phyloP scores from a whole-genome alignment of 176 grass and related monocot genomes.

The Eragrostis nindensis region DNA sequence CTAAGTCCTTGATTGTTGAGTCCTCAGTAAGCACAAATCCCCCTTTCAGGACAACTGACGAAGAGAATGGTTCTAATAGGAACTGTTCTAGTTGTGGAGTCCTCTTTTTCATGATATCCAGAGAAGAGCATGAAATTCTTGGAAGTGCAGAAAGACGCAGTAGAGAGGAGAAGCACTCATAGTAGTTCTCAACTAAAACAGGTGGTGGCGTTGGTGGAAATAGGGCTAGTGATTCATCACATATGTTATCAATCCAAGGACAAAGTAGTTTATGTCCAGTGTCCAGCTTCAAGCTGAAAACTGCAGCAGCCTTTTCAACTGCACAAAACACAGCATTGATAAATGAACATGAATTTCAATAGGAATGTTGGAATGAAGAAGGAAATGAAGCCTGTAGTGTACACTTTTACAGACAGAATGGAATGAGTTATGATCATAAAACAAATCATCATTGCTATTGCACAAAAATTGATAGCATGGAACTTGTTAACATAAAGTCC shows the following conservation, averaged over 20 bases:
- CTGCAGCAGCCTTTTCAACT: conserved; percentile 96
- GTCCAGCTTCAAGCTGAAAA: conserved; percentile 92
- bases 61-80: conserved; percentile 53
- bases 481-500: no score
- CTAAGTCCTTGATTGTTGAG: conserved; percentile 61
- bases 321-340: conserved; percentile 43
- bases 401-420: conserved; percentile 15
- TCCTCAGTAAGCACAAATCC: conserved; percentile 57
- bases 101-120: conserved; percentile 73
- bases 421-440: neutral
- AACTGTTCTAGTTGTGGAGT: conserved; percentile 69
- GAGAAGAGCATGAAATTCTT: conserved; percentile 65
- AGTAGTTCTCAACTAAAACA: conserved; percentile 70
- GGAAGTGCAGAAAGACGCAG: conserved; percentile 71
- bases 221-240: conserved; percentile 80
- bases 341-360: neutral
- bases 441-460: conserved; percentile 10
- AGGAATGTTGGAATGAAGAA: conserved; percentile 33
- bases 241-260: conserved; percentile 96
- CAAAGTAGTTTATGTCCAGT: conserved; percentile 91
- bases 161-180: conserved; percentile 61
- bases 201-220: conserved; percentile 89
- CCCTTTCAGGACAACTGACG: conserved; percentile 55
- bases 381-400: neutral
- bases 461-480: neutral